Evolutionary conservation across 257 asterid genomes (phyloP).

Genomic region (Solanum boliviense): DNA sequence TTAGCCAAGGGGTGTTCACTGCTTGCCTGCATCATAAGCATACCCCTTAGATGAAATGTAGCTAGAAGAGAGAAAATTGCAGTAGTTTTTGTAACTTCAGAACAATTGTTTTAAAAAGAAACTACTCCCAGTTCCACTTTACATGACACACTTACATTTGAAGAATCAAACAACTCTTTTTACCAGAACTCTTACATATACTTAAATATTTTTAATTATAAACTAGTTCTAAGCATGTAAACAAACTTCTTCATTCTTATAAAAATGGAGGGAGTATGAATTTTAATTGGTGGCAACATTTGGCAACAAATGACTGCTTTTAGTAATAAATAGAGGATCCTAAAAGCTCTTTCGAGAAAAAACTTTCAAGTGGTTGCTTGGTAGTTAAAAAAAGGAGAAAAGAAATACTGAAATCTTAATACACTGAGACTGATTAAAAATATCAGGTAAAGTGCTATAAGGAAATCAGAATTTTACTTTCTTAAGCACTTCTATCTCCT

Average conservation of each 20-base stretch:
- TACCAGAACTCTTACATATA: background rate
- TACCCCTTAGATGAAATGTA: background rate
- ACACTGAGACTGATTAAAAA: background rate
- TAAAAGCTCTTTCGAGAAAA: background rate
- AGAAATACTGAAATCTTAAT: background rate
- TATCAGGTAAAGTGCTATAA: background rate
- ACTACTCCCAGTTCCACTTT: background rate
- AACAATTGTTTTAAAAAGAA: background rate
- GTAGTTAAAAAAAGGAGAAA: background rate
- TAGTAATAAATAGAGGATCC: background rate
- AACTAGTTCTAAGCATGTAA: background rate
- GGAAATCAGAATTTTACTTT: background rate
- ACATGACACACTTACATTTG: background rate
- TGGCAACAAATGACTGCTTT: background rate
- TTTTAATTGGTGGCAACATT: background rate
- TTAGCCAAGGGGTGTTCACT: slow-evolving; percentile 96
- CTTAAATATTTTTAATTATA: background rate
- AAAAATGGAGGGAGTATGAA: background rate
- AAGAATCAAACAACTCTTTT: background rate
- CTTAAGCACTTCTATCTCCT: background rate
- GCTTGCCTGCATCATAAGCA: slow-evolving; percentile 53
- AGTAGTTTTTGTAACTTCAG: background rate
- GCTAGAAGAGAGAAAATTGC: background rate
- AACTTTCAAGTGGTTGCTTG: background rate
- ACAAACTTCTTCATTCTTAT: background rate